A percentile compares a stretch with the other conserved stretches of the same genome.
phyloP scores from a whole-genome alignment of 129 eudicot species.

The carrot (Daucus carota) region DH1_v3.0 NC_030387.2:30336001-30336500 shows the following conservation, averaged over 20 bases:
- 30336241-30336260: not conserved
- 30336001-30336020: too few relatives aligned
- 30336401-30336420: not conserved
- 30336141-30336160: not conserved
- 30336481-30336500: not conserved
- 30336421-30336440: not conserved
- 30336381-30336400: not conserved
- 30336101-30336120: too few relatives aligned
- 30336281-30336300: not conserved
- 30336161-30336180: not conserved
- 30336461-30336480: not conserved
- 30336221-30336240: too few relatives aligned
- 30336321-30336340: not conserved
- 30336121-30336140: too few relatives aligned
- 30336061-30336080: too few relatives aligned
- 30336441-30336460: not conserved
- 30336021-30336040: too few relatives aligned
- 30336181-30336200: not conserved
- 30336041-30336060: too few relatives aligned
- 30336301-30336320: not conserved
- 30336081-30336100: too few relatives aligned
- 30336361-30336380: not conserved
- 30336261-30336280: not conserved
- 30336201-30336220: too few relatives aligned
- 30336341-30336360: not conserved